These are phyloP conservation scores for Ustilago trichophora DNA, from an alignment of 1,284 basidiomycete genomes.

Conservation along the genomic window DNA sequence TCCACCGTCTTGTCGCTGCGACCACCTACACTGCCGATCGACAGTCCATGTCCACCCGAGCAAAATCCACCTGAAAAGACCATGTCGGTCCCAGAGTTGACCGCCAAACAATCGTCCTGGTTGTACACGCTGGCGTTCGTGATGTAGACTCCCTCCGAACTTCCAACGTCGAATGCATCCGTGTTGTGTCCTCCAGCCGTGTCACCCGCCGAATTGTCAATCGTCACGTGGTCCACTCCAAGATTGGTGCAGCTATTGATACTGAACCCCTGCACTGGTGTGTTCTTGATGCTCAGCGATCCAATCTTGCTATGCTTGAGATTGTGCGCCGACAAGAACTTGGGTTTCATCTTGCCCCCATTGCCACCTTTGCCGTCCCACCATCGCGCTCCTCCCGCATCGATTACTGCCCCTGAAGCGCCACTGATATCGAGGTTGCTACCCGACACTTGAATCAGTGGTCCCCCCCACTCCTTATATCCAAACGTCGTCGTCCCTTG, in stretches of 20 bases:
- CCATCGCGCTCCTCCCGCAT: conserved; percentile 22
- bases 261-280: conserved; percentile 37
- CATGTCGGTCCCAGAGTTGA: conserved; percentile 38
- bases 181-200: conserved; percentile 27
- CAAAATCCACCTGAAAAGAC: conserved; percentile 19
- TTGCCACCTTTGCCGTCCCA: conserved; percentile 35
- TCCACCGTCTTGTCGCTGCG: conserved; percentile 30
- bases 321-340: conserved; percentile 20
- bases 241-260: conserved; percentile 23
- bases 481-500: conserved; percentile 35
- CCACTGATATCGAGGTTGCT: conserved; percentile 13
- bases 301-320: conserved; percentile 20
- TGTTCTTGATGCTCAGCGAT: conserved; percentile 27
- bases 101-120: conserved; percentile 40
- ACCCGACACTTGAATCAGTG: conserved; percentile 23
- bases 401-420: conserved; percentile 6
- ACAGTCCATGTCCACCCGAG: conserved; percentile 36
- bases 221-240: conserved; percentile 14
- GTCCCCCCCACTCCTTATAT: conserved; percentile 32
- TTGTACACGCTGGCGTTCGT: conserved; percentile 19
- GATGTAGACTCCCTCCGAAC: conserved; percentile 21
- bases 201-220: conserved; percentile 27
- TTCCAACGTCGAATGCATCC: conserved; percentile 39
- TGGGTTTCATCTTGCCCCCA: conserved; percentile 40
- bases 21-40: conserved; percentile 40